Base-by-base conservation (phyloP, 106 monocot genomes). In the Apostasia shenzhenica region DNA sequence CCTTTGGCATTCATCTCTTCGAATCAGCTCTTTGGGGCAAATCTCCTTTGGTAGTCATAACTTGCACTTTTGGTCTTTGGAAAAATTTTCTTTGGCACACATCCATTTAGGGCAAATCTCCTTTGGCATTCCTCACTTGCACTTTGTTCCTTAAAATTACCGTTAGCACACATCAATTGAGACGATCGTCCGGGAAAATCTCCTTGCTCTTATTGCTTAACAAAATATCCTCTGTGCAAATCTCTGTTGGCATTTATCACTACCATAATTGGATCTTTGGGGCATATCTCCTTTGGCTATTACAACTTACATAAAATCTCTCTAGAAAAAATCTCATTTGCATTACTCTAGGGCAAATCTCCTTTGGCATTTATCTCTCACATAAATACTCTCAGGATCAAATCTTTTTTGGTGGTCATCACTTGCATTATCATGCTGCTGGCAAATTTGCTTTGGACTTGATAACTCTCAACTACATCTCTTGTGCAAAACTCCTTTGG, bases 361-460 rank as follows among this genome's bases (percentile, higher is more conserved):
- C 77, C 64, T 70, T 82, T 78, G 81, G 73, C 73, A 74, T 57
- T 54, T 14, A 62, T 9, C 62, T 50, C 5, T n/a, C 67, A 78
- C 54, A 11, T 26, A 71, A 69, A 60, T 43, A 45, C 68, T 77
- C 66, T 70, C 45, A 44, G 13, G 80, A 80, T 82, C 80, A 89
- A 85, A 73, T 89, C 89, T 89, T 77, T 84, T 89, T 82, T 89
- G 82, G 82, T 82, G 85, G 26, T 26, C 69, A 54, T 68, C 61
- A 55, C 63, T 67, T 79, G 59, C 13, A 63, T 48, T 70, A 57
- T 65, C 48, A 60, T 66, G 61, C 43, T n/a, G 10, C 41, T 53
- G 77, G 73, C 73, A 75, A 77, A 55, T 67, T 54, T 75, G 70
- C 66, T 78, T 70, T 73, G 70, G 59, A 64, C 69, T 26, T 26